Conservation (phyloP, 176 grass and related monocot species). For the Ensete ventricosum region DNA sequence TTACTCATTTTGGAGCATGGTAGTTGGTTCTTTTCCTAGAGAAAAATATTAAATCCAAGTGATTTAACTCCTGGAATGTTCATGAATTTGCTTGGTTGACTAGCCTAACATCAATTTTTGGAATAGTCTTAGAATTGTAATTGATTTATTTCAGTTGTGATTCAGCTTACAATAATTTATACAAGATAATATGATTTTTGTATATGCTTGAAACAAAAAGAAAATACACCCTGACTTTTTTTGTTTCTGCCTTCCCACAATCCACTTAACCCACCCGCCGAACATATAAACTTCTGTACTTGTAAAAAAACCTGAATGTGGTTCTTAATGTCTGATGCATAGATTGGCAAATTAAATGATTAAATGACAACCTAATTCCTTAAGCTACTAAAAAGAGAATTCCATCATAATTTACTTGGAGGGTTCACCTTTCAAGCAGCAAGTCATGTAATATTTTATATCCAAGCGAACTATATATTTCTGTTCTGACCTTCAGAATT, state of each 20-base stretch:
- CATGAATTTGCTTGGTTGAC: neutral
- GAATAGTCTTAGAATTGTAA: neutral
- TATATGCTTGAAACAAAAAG: neutral
- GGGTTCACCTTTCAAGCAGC: too few relatives aligned
- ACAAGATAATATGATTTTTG: neutral
- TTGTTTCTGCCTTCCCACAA: neutral
- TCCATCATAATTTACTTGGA: too few relatives aligned
- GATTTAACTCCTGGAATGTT: neutral
- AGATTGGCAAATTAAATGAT: neutral
- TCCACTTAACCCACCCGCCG: too few relatives aligned
- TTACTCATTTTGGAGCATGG: neutral
- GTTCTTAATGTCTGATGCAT: neutral
- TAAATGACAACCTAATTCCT: neutral
- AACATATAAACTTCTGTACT: too few relatives aligned
- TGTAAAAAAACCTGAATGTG: neutral
- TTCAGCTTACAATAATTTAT: neutral
- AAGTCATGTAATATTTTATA: too few relatives aligned
- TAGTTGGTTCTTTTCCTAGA: neutral
- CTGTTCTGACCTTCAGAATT: too few relatives aligned
- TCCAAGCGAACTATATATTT: too few relatives aligned
- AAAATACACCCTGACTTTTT: neutral
- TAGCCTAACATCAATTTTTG: neutral
- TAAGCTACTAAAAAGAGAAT: neutral
- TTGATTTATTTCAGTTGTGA: neutral
- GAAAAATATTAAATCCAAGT: neutral